Base-by-base conservation (phyloP, 805 yeast genomes). In the Cyberlindnera nakhonratchasimensis region DNA sequence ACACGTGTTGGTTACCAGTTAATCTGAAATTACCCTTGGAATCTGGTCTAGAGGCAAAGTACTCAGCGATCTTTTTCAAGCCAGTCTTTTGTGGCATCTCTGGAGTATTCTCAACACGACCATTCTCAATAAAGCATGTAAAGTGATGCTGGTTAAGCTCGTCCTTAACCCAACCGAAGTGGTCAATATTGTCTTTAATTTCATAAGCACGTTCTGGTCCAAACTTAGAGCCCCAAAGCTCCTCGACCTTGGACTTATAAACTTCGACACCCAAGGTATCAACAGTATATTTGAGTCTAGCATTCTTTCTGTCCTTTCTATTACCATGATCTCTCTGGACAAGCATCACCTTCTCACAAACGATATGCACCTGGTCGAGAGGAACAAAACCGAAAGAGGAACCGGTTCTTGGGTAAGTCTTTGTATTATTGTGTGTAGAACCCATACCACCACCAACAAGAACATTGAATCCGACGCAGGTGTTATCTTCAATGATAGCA, bases 391-490 rank as follows among this genome's bases (percentile, higher is more conserved):
- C 98, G 52, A 91, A 75, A 66, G 79, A 68, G 16, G 96, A 82
- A 49, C 96, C 98, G 6, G 96, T 79, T 69, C 98, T 79, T 57
- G 98, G 98, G 62, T 91, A 91, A 0, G 98, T 91, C 74, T 91
- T 91, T 60, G 83, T 84, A 71, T 91, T 91, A 75, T 90, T 91
- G 65, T 91, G 98, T 12, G 98, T 91, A 31, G 95, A 79, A 57
- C 98, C 98, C 98, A 91, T 91, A 74, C 98, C 98, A 70, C 98
- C 98, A 65, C 98, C 98, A 51, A 83, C 96, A 47, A 85, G 75
- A 40, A 91, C 79, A 58, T 91, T 91, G 74, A 79, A 91, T 43
- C 98, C 98, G 46, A 73, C 61, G 34, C 84, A 77, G 41, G 73
- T 66, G 57, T 80, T 74, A 36, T 66, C 64, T 53, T 77, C 78